Base-by-base conservation (phyloP, 805 yeast species). In the Candida mattraensis region DNA sequence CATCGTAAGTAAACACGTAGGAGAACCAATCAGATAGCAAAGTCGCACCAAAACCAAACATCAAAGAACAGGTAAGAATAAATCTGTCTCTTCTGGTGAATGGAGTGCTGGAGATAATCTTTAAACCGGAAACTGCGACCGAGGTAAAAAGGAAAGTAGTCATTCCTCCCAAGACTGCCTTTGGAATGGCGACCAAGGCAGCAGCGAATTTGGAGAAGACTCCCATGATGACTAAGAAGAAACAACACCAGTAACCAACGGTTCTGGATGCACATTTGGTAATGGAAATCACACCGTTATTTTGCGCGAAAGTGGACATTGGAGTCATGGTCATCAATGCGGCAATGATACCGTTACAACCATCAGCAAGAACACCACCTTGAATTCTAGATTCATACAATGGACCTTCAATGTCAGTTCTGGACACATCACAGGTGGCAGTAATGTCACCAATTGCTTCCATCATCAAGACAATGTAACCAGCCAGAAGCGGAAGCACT, bases 371-470 rank as follows among this genome's bases (percentile, higher is more conserved):
- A 29, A 88, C 76, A 63, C 96, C 97, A 52, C 97, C 96, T 66
- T 89, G 96, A 47, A 89, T 73, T 61, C 96, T 71, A 12, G 89
- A 76, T 50, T 88, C 96, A 58, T 83, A 88, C 13, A 72, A 51
- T 28, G 76, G 79, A 45, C 96, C 96, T 55, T 83, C 89, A 39
- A 87, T 88, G 43, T 83, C 87, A 44, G 83, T 66, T 50, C 95
- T 70, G 7, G 95, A 85, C 14, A 89, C 96, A 61, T 88, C 97
- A 39, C 87, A 83, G 27, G 96, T 86, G 22, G 96, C 96, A 20
- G 96, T 87, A 56, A 88, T 83, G 61, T 88, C 96, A 60, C 96
- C 96, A 55, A 88, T 87, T 36, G 95, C 84, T 67, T 89, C 96
- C 87, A 87, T 87, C 77, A 86, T 83, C 50, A 85, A 64, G 18